Evolutionary conservation across 495 filamentous ascomycete genomes (phyloP), one percentile per base, ranked within the genome.

Genomic region (Jackrogersella multiformis): DNA sequence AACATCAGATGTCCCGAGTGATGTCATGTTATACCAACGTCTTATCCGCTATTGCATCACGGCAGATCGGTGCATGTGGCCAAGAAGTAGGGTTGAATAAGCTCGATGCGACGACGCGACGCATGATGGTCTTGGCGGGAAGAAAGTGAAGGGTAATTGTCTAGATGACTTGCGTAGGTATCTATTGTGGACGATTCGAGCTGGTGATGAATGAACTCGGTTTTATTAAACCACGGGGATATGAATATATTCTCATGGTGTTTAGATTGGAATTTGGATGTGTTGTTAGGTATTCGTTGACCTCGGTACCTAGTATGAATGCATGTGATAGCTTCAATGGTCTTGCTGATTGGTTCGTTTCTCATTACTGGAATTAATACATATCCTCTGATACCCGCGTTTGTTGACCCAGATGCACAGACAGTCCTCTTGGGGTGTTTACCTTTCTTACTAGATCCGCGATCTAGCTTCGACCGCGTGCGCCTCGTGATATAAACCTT

Each of bases 401-500:
- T 96, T 95, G 82, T 94, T 93, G 71, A 94, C 83, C 2, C 94
- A 84, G 49, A 94, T 80, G 73, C 93, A 85, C 13, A 95, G 85
- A 34, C 85, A 85, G 49, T 79, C 74, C 66, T 93, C 90, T n/a
- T 80, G 80, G 48, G 81, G 81, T 16, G n/a, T 75, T 76, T 30
- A 93, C 76, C 70, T 90, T 86, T 15, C 84, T 78, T 39, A 75
- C 79, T 58, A 69, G n/a, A n/a, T n/a, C n/a, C 73, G 10, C 60
- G 66, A 36, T 73, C 71, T 0, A 75, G 68, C 63, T 73, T 75
- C 18, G 67, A 64, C 28, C 64, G 84, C 70, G 91, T 89, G 20
- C 92, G 89, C 10, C 90, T 92, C n/a, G 90, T 90, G 64, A 95
- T 93, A 78, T 94, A 95, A 16, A 94, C 92, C 23, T 86, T 90